phyloP scores from a whole-genome alignment of 352 stramenopile species.

The Pythium periplocum region DNA sequence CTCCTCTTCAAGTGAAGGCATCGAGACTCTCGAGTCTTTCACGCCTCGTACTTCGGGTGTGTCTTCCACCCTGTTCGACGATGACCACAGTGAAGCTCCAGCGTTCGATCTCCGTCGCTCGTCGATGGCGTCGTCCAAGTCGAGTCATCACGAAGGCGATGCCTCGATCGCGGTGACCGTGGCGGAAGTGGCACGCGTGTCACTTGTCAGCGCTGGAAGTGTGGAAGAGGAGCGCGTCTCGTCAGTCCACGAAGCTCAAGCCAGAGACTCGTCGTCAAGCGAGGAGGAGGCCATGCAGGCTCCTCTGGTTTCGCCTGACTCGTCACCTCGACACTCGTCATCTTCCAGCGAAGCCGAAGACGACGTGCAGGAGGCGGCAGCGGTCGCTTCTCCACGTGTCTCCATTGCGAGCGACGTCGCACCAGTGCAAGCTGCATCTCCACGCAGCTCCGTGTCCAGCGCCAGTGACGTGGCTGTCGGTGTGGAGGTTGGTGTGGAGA shows the following conservation, averaged over 20 bases:
- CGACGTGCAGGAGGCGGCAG: not conserved
- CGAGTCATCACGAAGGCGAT: no score
- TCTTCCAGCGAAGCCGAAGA: not conserved
- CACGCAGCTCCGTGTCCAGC: slow-evolving; percentile 6
- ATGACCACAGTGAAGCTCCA: slow-evolving; percentile 1
- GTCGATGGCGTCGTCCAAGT: no score
- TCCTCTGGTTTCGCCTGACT: no score
- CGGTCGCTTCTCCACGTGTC: not conserved
- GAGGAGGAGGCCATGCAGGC: no score
- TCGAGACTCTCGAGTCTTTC: no score
- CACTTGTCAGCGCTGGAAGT: no score
- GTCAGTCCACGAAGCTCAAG: no score
- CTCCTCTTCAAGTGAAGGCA: no score
- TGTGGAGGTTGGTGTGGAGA: not conserved
- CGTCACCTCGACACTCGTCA: not conserved
- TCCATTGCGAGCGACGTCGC: not conserved
- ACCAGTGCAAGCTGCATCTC: slow-evolving; percentile 4
- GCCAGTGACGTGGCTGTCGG: slow-evolving; percentile 4
- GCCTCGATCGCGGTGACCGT: no score
- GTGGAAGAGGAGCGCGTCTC: no score
- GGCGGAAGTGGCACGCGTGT: no score
- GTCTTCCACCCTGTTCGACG: not conserved
- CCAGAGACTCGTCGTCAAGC: no score
- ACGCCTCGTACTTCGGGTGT: not conserved
- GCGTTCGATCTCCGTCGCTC: not conserved